Conservation (phyloP, 2,329 filamentous ascomycete genomes). For the Blastomyces emzantsi region DNA sequence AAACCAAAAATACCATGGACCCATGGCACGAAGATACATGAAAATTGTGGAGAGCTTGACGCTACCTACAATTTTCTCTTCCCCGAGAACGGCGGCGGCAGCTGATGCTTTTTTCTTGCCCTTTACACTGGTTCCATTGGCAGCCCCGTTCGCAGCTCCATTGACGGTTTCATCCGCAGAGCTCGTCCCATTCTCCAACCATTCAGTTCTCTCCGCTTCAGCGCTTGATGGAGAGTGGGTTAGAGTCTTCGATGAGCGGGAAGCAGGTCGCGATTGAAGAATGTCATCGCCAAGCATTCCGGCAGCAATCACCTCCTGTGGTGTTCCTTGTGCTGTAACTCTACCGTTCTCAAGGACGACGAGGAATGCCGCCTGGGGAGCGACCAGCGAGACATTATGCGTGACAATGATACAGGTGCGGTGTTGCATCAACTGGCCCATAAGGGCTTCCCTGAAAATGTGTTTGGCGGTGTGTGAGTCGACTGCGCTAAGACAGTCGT, state of each 20-base stretch:
- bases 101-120: constrained; percentile 36
- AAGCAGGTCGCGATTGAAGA: constrained; percentile 62
- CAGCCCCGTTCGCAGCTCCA: constrained; percentile 32
- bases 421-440: constrained; percentile 75
- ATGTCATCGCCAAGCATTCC: constrained; percentile 84
- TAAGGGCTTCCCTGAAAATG: constrained; percentile 91
- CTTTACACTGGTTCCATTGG: constrained; percentile 28
- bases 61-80: constrained; percentile 73
- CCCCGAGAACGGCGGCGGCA: constrained; percentile 46
- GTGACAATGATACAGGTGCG: constrained; percentile 93
- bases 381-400: constrained; percentile 84
- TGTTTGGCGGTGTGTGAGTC: constrained; percentile 97
- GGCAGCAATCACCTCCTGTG: constrained; percentile 71
- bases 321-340: constrained; percentile 64
- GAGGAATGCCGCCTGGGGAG: constrained; percentile 69
- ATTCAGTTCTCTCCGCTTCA: constrained; percentile 45
- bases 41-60: constrained; percentile 81
- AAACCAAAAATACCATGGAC: constrained; percentile 93
- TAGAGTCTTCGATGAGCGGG: constrained; percentile 57
- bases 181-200: constrained; percentile 36
- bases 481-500: constrained; percentile 92
- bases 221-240: constrained; percentile 71
- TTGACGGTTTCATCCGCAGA: neutral
- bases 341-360: constrained; percentile 83
- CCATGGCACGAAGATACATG: constrained; percentile 84